These are phyloP conservation scores for Salix suchowensis DNA, from an alignment of 345 rosid genomes.

Conservation along the genomic window DNA sequence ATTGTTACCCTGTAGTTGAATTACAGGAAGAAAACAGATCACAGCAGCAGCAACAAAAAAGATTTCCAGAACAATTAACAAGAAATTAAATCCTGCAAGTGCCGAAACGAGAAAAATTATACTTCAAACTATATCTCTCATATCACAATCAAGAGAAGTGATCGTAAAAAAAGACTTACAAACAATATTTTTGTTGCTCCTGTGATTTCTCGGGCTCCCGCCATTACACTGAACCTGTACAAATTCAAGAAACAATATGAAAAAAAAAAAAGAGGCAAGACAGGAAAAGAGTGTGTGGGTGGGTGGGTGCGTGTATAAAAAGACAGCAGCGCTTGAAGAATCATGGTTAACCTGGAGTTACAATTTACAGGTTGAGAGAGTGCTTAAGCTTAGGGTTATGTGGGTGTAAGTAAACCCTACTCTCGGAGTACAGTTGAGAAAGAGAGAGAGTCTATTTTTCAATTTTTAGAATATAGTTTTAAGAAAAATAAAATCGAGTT, in stretches of 20 bases:
- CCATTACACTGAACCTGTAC: slow-evolving; percentile 3
- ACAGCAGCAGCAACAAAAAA: background rate
- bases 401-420: background rate
- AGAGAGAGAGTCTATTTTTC: too few relatives aligned
- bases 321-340: background rate
- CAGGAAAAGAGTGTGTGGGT: background rate
- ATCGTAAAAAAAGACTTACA: background rate
- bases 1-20: slow-evolving; percentile 8
- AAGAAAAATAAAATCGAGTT: too few relatives aligned
- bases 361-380: background rate
- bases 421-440: background rate
- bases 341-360: background rate
- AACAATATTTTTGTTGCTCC: slow-evolving; percentile 5
- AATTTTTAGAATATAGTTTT: too few relatives aligned
- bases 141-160: background rate
- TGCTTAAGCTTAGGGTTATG: background rate
- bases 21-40: background rate
- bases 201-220: slow-evolving; percentile 1
- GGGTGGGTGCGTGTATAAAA: too few relatives aligned
- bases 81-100: background rate
- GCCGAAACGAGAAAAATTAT: background rate
- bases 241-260: background rate
- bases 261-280: background rate
- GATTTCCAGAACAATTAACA: background rate
- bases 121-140: background rate